Percentiles rank a stretch among this genome's conserved stretches.
These are phyloP conservation scores for Dendryphion nanum DNA, from an alignment of 2,329 filamentous ascomycete genomes.

Conservation along the genomic window DNA sequence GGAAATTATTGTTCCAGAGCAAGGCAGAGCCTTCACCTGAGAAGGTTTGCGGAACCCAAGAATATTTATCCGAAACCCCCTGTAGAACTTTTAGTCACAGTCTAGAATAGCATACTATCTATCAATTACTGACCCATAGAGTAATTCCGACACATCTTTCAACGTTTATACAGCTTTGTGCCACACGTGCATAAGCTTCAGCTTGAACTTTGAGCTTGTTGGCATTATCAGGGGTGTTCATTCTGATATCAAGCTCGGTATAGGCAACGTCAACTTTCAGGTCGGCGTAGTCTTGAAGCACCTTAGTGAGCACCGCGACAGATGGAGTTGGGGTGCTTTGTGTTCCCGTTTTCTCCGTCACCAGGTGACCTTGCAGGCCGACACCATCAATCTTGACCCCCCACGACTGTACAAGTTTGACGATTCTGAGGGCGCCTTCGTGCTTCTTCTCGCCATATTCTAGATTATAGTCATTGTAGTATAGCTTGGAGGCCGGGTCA, in stretches of 20 bases:
- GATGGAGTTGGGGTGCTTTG: conserved; percentile 42
- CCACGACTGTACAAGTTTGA: conserved; percentile 41
- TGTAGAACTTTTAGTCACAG: conserved; percentile 3
- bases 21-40: conserved; percentile 36
- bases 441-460: conserved; percentile 52
- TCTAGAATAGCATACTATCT: conserved; percentile 1
- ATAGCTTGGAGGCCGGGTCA: conserved; percentile 59
- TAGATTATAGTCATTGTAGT: conserved; percentile 66
- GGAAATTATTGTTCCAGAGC: conserved; percentile 30
- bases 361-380: conserved; percentile 61
- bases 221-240: conserved; percentile 46
- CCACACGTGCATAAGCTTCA: conserved; percentile 45
- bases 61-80: conserved; percentile 42
- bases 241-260: conserved; percentile 62
- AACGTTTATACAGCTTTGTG: conserved; percentile 36
- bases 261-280: conserved; percentile 59
- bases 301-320: conserved; percentile 45
- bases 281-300: conserved; percentile 52
- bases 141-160: conserved; percentile 41
- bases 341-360: conserved; percentile 52
- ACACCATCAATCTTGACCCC: conserved; percentile 58
- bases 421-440: conserved; percentile 34
- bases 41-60: conserved; percentile 41
- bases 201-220: conserved; percentile 49
- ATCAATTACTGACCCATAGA: conserved; percentile 45